These are phyloP conservation scores for Erysiphe pulchra DNA, from an alignment of 2,329 filamentous ascomycete genomes.

Conservation along the genomic window DNA sequence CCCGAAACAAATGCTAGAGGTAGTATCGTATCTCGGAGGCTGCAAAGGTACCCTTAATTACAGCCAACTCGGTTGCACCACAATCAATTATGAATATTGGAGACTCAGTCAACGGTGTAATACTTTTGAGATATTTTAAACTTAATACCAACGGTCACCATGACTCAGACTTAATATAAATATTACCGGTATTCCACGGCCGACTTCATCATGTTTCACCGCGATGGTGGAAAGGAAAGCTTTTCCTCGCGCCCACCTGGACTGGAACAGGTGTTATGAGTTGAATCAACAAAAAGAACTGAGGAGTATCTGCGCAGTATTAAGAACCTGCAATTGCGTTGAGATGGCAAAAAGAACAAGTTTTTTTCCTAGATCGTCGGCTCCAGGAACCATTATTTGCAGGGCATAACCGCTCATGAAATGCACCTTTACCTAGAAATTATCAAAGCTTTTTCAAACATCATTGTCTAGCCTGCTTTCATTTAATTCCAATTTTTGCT, in stretches of 20 bases:
- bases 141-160: background rate
- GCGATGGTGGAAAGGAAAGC: background rate
- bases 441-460: background rate
- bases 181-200: background rate
- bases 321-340: background rate
- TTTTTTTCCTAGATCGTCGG: background rate
- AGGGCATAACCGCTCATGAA: background rate
- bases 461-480: background rate
- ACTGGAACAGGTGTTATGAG: background rate
- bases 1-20: background rate
- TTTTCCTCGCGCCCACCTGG: background rate
- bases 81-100: background rate
- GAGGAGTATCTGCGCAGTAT: background rate
- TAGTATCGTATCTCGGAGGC: background rate
- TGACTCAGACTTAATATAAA: background rate
- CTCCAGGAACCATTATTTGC: background rate
- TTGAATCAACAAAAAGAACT: too few relatives aligned
- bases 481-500: background rate
- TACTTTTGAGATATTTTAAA: background rate
- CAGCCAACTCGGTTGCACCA: background rate
- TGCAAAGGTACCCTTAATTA: background rate
- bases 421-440: background rate
- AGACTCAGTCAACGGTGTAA: background rate
- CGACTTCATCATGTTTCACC: background rate
- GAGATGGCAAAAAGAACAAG: background rate